phyloP scores from a whole-genome alignment of 345 rosid species.

The Eucalyptus erythrocorys region DNA sequence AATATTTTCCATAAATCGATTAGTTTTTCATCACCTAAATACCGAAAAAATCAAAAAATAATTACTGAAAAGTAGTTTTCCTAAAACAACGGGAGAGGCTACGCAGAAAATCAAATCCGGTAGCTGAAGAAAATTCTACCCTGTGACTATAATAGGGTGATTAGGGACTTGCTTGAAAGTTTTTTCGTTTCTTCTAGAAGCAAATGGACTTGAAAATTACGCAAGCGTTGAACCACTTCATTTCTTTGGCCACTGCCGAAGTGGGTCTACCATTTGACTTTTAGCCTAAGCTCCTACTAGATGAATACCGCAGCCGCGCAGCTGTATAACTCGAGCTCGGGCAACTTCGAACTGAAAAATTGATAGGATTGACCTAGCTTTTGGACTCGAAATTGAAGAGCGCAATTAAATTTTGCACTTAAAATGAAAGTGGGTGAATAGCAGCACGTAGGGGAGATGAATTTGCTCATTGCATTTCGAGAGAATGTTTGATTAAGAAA shows the following conservation, averaged over 20 bases:
- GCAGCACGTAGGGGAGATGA: background rate
- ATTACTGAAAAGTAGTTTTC: background rate
- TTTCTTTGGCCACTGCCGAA: background rate
- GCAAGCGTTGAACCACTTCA: background rate
- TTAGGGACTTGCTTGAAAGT: background rate
- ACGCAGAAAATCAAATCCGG: background rate
- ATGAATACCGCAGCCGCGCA: background rate
- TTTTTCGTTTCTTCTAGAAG: background rate
- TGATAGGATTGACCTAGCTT: background rate
- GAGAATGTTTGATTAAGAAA: background rate
- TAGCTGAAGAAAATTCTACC: background rate
- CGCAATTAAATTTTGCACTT: background rate
- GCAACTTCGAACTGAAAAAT: background rate
- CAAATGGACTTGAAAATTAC: background rate
- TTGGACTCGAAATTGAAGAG: background rate
- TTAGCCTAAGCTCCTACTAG: background rate
- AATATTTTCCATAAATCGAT: background rate
- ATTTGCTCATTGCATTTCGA: background rate
- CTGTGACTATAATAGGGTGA: background rate
- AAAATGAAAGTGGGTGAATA: background rate
- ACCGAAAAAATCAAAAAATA: background rate
- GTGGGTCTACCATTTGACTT: background rate
- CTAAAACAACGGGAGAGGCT: background rate
- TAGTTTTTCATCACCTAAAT: background rate
- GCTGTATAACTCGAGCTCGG: background rate